phyloP scores from a whole-genome alignment of 768 basidiomycete species.

The Lyophyllum decastes region DNA sequence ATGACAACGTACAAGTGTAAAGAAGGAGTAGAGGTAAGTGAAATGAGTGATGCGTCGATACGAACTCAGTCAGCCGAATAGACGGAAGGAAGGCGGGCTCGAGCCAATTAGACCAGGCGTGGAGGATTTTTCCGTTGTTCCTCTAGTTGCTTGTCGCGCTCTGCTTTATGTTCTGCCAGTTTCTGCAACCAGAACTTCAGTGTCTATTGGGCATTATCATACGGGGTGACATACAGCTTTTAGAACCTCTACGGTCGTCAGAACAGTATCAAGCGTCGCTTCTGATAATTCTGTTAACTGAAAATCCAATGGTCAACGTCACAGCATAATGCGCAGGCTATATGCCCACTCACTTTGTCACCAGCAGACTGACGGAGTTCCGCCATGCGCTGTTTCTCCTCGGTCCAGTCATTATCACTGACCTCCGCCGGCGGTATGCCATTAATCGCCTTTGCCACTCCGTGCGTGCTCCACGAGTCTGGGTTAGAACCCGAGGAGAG shows the following conservation, averaged over 20 bases:
- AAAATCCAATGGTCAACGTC: neutral
- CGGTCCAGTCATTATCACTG: constrained; percentile 39
- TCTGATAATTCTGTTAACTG: constrained; percentile 71
- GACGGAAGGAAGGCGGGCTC: neutral
- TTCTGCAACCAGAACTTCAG: constrained; percentile 37
- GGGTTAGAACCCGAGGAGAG: constrained; percentile 9
- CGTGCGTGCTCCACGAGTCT: constrained; percentile 16
- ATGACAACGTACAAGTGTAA: neutral
- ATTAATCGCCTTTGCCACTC: constrained; percentile 30
- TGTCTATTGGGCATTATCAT: constrained; percentile 20
- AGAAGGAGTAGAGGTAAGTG: neutral
- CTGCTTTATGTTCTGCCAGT: constrained; percentile 51
- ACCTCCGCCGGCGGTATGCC: constrained; percentile 24
- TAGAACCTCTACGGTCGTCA: constrained; percentile 56
- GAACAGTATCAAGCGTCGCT: constrained; percentile 61
- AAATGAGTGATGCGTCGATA: neutral
- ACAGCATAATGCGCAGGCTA: neutral
- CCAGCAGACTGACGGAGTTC: constrained; percentile 49
- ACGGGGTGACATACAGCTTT: constrained; percentile 49
- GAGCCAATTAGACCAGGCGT: constrained; percentile 6
- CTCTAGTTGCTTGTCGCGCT: constrained; percentile 43
- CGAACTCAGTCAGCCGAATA: no score
- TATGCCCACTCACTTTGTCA: constrained; percentile 41
- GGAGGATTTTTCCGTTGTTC: constrained; percentile 30
- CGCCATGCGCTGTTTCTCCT: constrained; percentile 47